These are phyloP conservation scores for Populus alba DNA, from an alignment of 345 rosid species.

Conservation along the genomic window DNA sequence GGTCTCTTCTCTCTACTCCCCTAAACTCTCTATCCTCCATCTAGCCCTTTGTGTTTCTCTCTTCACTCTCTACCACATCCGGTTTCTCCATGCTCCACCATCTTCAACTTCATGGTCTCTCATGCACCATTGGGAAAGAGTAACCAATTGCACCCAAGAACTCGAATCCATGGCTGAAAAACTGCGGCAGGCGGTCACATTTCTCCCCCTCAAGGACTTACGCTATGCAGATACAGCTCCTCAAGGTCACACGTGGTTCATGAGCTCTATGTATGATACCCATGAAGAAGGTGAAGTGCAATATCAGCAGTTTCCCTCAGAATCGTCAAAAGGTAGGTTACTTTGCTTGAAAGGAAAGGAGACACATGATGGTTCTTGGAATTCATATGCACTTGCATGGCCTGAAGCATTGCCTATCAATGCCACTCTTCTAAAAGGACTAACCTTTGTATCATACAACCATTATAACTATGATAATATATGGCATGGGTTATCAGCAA, in stretches of 20 bases:
- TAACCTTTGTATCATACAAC: constrained; percentile 66
- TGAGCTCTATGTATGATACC: constrained; percentile 62
- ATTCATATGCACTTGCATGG: constrained; percentile 68
- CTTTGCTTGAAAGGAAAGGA: constrained; percentile 66
- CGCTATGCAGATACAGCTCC: constrained; percentile 47
- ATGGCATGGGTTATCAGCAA: constrained; percentile 66
- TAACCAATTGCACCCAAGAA: constrained; percentile 17
- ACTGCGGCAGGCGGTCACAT: constrained; percentile 53
- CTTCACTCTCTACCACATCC: constrained; percentile 39
- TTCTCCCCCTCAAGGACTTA: constrained; percentile 63
- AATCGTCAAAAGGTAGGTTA: constrained; percentile 45
- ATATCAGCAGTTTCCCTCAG: constrained; percentile 62
- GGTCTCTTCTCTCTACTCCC: constrained; percentile 16
- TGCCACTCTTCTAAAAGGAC: constrained; percentile 47
- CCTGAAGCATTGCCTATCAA: constrained; percentile 52
- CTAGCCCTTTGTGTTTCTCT: constrained; percentile 22
- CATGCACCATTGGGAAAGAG: constrained; percentile 18
- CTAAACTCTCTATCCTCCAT: constrained; percentile 26
- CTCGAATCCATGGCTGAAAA: constrained; percentile 26
- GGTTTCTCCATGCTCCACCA: constrained; percentile 22
- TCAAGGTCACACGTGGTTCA: constrained; percentile 71
- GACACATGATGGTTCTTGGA: constrained; percentile 68
- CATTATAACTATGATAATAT: constrained; percentile 61
- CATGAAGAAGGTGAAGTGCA: constrained; percentile 65
- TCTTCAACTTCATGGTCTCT: constrained; percentile 23